Percentiles rank a stretch among this genome's conserved stretches.
Conservation (phyloP, 2,329 filamentous ascomycete species). For the Diaporthe helianthi region DNA sequence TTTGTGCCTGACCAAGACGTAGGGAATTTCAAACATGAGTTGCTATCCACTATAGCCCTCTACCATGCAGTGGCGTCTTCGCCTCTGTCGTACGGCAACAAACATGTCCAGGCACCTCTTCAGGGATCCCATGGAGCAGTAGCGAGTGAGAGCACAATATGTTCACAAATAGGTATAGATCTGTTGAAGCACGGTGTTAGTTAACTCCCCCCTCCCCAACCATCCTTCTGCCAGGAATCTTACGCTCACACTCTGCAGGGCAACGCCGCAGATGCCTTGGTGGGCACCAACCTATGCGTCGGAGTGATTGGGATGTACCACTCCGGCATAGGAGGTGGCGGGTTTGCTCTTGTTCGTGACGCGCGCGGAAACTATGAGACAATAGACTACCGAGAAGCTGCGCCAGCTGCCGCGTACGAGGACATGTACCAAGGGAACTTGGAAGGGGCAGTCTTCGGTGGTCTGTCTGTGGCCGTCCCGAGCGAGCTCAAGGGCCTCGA, state of each 20-base stretch:
- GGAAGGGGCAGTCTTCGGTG: constrained; percentile 71
- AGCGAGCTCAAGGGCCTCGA: constrained; percentile 81
- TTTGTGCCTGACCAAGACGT: not conserved
- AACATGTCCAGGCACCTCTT: not conserved
- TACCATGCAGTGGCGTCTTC: constrained; percentile 14
- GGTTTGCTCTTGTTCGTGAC: constrained; percentile 83
- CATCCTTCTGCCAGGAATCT: not conserved
- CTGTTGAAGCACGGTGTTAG: constrained; percentile 61
- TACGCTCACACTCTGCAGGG: constrained; percentile 52
- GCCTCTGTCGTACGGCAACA: constrained; percentile 13
- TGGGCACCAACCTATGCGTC: constrained; percentile 77
- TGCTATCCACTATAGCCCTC: constrained; percentile 19
- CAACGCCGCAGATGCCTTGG: constrained; percentile 78
- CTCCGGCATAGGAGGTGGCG: constrained; percentile 85
- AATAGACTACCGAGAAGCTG: constrained; percentile 89
- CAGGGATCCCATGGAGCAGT: constrained; percentile 63
- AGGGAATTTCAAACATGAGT: constrained; percentile 10
- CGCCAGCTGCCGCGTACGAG: constrained; percentile 79
- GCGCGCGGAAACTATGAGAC: constrained; percentile 80
- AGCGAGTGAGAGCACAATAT: constrained; percentile 72
- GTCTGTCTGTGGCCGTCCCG: constrained; percentile 75
- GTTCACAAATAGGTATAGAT: constrained; percentile 72
- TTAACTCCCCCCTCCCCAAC: too few relatives aligned
- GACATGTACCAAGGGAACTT: constrained; percentile 84
- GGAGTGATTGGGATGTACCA: constrained; percentile 81